phyloP scores from a whole-genome alignment of 306 rosid genomes.

The Rubus idaeus region DNA sequence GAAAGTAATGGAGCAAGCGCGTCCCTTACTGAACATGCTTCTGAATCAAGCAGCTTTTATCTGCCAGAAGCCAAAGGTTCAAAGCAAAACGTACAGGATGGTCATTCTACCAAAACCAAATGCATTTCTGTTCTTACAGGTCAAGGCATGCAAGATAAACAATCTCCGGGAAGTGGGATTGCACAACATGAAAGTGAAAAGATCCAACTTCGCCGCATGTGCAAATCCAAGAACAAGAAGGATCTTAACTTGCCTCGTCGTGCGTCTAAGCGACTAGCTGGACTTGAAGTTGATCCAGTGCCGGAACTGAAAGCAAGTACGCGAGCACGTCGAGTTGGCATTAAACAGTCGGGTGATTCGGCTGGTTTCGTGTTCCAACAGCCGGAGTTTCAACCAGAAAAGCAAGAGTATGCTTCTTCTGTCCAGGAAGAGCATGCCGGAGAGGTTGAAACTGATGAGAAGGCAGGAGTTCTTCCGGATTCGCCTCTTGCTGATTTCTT shows the following conservation, averaged over 20 bases:
- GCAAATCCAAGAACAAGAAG: constrained; percentile 41
- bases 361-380: constrained; percentile 21
- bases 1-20: constrained; percentile 27
- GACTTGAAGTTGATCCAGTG: constrained; percentile 58
- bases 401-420: background rate
- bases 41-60: constrained; percentile 32
- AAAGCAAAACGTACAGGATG: constrained; percentile 37
- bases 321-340: constrained; percentile 37
- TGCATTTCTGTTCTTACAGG: constrained; percentile 24
- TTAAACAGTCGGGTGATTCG: constrained; percentile 33
- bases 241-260: constrained; percentile 65
- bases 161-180: constrained; percentile 29
- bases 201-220: constrained; percentile 18
- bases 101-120: constrained; percentile 29
- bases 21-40: constrained; percentile 19
- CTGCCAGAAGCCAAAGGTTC: constrained; percentile 22
- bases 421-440: constrained; percentile 5
- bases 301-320: constrained; percentile 50
- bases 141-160: constrained; percentile 23
- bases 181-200: constrained; percentile 33
- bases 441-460: constrained; percentile 5
- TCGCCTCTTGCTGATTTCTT: constrained; percentile 57
- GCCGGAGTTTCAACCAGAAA: constrained; percentile 3
- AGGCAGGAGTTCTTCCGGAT: constrained; percentile 37
- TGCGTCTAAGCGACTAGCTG: constrained; percentile 89